phyloP scores from a whole-genome alignment of 805 yeast genomes.

The Candida parachauliodes region DNA sequence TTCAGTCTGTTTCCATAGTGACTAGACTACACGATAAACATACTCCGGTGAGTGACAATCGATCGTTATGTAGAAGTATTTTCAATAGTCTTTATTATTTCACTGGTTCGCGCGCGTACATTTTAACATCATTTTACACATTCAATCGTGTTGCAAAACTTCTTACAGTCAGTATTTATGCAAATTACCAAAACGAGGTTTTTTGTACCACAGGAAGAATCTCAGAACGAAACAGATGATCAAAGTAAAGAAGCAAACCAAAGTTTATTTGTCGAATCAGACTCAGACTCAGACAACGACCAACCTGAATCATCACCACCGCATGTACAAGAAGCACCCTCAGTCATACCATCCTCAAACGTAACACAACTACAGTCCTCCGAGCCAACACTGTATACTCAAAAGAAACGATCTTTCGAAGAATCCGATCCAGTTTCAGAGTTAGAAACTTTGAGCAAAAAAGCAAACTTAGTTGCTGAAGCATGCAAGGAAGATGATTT shows the following conservation, averaged over 20 bases:
- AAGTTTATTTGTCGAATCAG: constrained; percentile 3
- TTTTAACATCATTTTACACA: no score
- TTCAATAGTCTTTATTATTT: no score
- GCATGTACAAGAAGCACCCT: background rate
- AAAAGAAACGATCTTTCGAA: background rate
- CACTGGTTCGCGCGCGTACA: no score
- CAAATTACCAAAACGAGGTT: background rate
- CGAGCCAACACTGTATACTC: background rate
- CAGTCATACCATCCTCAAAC: no score
- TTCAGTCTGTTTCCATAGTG: no score
- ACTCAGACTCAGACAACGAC: background rate
- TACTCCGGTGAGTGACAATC: no score
- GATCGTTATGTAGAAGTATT: no score
- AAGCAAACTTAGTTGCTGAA: constrained; percentile 8
- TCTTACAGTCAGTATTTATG: background rate
- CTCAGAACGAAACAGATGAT: background rate
- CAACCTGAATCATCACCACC: background rate
- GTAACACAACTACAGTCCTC: no score
- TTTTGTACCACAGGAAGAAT: background rate
- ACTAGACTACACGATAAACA: no score
- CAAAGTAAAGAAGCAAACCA: background rate
- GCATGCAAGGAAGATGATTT: constrained; percentile 11
- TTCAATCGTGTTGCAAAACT: constrained; percentile 4
- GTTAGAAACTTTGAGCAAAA: background rate
- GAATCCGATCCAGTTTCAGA: background rate